A percentile compares a stretch with the other conserved stretches of the same genome.
Evolutionary conservation across 495 filamentous ascomycete species (phyloP).

Genomic region (Penicillium waksmanii): DNA sequence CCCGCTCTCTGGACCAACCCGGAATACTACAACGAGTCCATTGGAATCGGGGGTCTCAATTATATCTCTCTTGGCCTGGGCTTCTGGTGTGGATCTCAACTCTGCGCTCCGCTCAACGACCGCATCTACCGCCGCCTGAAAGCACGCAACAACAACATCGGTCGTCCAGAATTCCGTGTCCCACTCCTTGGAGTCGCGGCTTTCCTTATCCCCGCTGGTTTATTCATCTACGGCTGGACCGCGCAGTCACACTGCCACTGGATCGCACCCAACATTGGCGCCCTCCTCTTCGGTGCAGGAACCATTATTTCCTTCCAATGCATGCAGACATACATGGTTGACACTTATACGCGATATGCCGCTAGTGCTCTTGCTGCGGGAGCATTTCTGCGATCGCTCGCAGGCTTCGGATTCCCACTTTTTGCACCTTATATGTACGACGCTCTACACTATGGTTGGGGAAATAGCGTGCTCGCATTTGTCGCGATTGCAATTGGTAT

Average conservation of each 20-base stretch:
- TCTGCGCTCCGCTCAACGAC: constrained; percentile 67
- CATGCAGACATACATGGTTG: constrained; percentile 76
- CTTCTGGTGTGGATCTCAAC: constrained; percentile 68
- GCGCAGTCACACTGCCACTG: constrained; percentile 65
- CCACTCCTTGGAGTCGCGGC: constrained; percentile 64
- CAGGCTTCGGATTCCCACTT: constrained; percentile 77
- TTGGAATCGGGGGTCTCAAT: constrained; percentile 67
- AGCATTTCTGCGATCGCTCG: constrained; percentile 66
- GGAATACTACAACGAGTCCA: constrained; percentile 59
- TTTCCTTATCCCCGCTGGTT: constrained; percentile 61
- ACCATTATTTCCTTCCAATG: constrained; percentile 70
- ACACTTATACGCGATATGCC: constrained; percentile 74
- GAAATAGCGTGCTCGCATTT: constrained; percentile 64
- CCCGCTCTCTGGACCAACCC: constrained; percentile 61
- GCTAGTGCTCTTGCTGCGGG: constrained; percentile 72
- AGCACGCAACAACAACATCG: constrained; percentile 56
- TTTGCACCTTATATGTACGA: constrained; percentile 71
- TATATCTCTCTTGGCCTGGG: constrained; percentile 72
- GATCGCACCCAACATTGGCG: constrained; percentile 75
- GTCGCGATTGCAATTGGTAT: constrained; percentile 57
- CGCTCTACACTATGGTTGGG: constrained; percentile 63
- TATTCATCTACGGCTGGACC: constrained; percentile 76
- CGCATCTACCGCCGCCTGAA: constrained; percentile 66
- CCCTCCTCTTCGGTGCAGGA: constrained; percentile 59
- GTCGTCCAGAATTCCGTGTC: constrained; percentile 68